Base-by-base conservation (phyloP, 164 flowering plant genomes). In the Amborella trichopoda region DNA sequence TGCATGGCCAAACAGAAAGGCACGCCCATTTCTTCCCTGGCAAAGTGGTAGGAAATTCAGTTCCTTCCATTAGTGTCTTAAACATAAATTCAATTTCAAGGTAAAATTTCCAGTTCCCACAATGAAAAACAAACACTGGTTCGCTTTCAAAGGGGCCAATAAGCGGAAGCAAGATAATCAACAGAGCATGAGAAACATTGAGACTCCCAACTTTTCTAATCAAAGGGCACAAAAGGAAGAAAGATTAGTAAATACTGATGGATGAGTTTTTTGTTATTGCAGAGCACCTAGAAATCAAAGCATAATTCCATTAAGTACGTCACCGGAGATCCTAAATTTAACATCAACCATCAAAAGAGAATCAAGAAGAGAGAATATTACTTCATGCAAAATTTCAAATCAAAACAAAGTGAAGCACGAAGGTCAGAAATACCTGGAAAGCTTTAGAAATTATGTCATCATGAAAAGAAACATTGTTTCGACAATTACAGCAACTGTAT, bases 401-500 rank as follows among this genome's bases (percentile, higher is more conserved):
- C n/a, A n/a, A n/a, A n/a, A n/a, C n/a, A n/a, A n/a, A n/a, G n/a
- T n/a, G n/a, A n/a, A n/a, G n/a, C n/a, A n/a, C n/a, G n/a, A n/a
- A n/a, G n/a, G n/a, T n/a, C n/a, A n/a, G 36, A 2, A 10, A 10
- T 49, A 79, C 87, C 93, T 68, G 75, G 64, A 77, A 83, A 26
- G 72, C 55, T 52, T 80, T 83, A 28, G 82, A 75, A 48, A 80
- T 64, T 39, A 83, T 50, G 63, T 83, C 85, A 28, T 72, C 83
- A 23, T 74, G 88, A 69, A 78, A 70, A 19, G 81, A 67, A 53
- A 83, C 73, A 57, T 75, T 72, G 63, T 70, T 83, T 56, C 79
- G 48, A 63, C 88, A 83, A 55, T 66, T 74, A 28, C 64, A 70
- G 73, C 94, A 83, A 50, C 81, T 68, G 58, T 75, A 83, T 56